These are phyloP conservation scores for Periconia sp. DNA, from an alignment of 2,329 filamentous ascomycete species.

Conservation along the genomic window DNA sequence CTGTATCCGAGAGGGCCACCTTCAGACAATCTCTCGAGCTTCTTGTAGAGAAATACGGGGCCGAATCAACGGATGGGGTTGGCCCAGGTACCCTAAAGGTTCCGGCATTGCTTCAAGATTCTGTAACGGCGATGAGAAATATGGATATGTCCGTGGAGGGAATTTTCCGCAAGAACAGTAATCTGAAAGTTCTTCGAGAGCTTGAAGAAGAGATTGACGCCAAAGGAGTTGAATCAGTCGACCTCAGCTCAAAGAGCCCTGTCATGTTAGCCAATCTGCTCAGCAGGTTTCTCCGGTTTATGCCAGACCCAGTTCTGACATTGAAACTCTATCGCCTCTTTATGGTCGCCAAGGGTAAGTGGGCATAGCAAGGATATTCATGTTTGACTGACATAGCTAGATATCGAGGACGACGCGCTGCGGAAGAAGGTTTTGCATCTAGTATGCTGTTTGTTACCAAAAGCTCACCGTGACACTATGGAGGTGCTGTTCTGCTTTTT, in stretches of 20 bases:
- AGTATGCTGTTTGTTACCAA: constrained; percentile 88
- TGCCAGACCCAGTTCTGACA: constrained; percentile 92
- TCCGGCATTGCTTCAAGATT: constrained; percentile 92
- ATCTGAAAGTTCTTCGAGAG: constrained; percentile 90
- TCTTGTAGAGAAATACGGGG: constrained; percentile 89
- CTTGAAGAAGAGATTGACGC: constrained; percentile 83
- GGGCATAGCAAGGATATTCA: background rate
- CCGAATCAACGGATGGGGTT: constrained; percentile 96
- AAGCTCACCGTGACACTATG: constrained; percentile 87
- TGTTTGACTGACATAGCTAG: constrained; percentile 40
- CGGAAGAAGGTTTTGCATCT: constrained; percentile 85
- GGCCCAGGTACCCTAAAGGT: constrained; percentile 88
- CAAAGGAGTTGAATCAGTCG: constrained; percentile 80
- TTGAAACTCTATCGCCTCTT: constrained; percentile 92
- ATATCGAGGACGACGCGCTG: constrained; percentile 79
- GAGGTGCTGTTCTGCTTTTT: constrained; percentile 95
- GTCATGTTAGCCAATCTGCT: constrained; percentile 91
- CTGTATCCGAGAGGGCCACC: constrained; percentile 67
- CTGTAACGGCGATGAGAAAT: constrained; percentile 91
- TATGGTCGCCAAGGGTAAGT: constrained; percentile 78
- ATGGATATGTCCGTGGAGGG: constrained; percentile 99
- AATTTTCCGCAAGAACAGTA: constrained; percentile 98
- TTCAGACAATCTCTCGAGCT: constrained; percentile 88
- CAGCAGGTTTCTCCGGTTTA: constrained; percentile 91
- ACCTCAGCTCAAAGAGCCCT: constrained; percentile 84